Conservation (phyloP, 192 early-diverging fungal genomes). For the Dispira simplex region DNA sequence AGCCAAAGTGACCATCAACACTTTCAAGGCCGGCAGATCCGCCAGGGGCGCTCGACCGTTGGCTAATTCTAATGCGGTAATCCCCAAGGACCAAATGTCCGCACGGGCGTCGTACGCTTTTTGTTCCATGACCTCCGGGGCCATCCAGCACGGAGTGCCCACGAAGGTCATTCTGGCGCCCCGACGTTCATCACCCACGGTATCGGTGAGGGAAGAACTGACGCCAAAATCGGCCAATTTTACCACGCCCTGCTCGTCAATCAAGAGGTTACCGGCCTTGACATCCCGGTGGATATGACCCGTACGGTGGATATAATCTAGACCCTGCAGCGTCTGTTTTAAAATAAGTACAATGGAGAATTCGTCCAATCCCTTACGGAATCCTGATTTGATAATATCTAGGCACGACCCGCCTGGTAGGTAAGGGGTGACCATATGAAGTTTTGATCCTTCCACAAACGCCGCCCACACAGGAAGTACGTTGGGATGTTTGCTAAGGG, state of each 20-base stretch:
- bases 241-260: slow-evolving; percentile 48
- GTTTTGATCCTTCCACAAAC: slow-evolving; percentile 62
- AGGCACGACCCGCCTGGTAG: slow-evolving; percentile 63
- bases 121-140: slow-evolving; percentile 86
- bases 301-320: slow-evolving; percentile 46
- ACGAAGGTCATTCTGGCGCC: slow-evolving; percentile 53
- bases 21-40: slow-evolving; percentile 77
- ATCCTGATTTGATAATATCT: slow-evolving; percentile 81
- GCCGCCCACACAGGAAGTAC: slow-evolving; percentile 70
- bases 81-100: slow-evolving; percentile 87
- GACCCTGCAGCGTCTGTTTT: slow-evolving; percentile 52
- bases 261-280: slow-evolving; percentile 51
- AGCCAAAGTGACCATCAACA: slow-evolving; percentile 75
- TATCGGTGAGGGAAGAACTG: slow-evolving; percentile 46
- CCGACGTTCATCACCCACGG: slow-evolving; percentile 30
- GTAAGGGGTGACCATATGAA: slow-evolving; percentile 79
- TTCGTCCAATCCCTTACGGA: slow-evolving; percentile 73
- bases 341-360: slow-evolving; percentile 59
- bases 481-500: slow-evolving; percentile 72
- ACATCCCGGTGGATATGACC: slow-evolving; percentile 58
- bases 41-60: slow-evolving; percentile 82
- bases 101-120: slow-evolving; percentile 78
- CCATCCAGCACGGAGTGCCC: slow-evolving; percentile 42
- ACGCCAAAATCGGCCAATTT: slow-evolving; percentile 56
- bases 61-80: slow-evolving; percentile 70